Conservation (phyloP, 2,329 filamentous ascomycete genomes). For the Aspergillus sp. region DNA sequence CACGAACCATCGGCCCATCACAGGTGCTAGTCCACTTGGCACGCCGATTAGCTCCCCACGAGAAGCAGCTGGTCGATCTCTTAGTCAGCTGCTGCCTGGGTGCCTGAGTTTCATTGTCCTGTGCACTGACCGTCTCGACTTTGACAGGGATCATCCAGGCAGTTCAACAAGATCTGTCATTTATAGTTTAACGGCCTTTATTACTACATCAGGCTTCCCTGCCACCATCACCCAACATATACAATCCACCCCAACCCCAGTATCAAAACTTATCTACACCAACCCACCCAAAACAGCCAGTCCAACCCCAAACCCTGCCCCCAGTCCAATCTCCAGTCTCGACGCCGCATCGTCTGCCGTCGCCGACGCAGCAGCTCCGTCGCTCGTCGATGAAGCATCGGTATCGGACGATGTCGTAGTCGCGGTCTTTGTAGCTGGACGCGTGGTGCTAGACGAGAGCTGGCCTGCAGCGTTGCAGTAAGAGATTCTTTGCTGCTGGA, state of each 20-base stretch:
- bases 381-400: background rate
- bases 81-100: no score
- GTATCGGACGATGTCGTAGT: background rate
- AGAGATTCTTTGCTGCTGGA: constrained; percentile 31
- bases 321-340: background rate
- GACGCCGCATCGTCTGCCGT: constrained; percentile 3
- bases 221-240: no score
- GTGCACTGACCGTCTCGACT: no score
- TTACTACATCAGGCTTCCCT: no score
- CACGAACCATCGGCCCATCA: background rate
- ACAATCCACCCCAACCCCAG: no score
- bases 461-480: constrained; percentile 42
- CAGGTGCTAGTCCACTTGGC: background rate
- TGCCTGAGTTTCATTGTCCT: no score
- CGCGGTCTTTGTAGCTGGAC: background rate
- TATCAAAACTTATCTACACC: background rate
- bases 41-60: background rate
- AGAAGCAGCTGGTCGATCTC: no score
- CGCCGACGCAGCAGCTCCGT: constrained; percentile 1
- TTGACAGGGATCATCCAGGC: no score
- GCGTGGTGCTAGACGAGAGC: background rate
- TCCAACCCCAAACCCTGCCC: constrained; percentile 2
- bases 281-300: background rate
- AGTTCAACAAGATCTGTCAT: no score
- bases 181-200: no score